Evolutionary conservation across 805 yeast genomes (phyloP), one percentile per base, ranked within the genome.

Genomic region (Sungouiella blattae): DNA sequence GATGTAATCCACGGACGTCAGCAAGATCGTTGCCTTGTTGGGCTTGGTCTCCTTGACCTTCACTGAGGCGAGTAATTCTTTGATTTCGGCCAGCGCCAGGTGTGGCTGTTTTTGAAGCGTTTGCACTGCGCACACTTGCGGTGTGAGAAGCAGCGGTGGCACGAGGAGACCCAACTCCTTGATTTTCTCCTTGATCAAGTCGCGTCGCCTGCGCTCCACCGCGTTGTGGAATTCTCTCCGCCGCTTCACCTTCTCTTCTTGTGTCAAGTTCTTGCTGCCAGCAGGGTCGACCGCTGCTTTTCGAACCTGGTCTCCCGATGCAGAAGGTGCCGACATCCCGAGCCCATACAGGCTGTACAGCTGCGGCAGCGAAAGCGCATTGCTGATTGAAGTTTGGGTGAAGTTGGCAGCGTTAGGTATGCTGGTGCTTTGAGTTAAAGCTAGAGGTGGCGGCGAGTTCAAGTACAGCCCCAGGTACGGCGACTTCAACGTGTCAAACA

Each of bases 211-310:
- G 50, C 96, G 73, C 59, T 89, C 98, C 4, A 89, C 97, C 1
- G 95, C 96, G 55, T 89, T 89, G 58, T 89, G 98, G 43, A 87
- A 81, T 54, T 88, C 96, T 40, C 95, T 67, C 43, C 96, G 73
- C 43, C 95, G 72, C 41, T 78, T 75, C 35, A 84, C 57, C 52
- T 83, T 84, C 40, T 83, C 87, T 35, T 83, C 94, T 50, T 77
- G 78, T 4, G 74, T 59, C 43, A 68, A 49, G 36, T 60, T 68
- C 37, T 62, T 65, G 3, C 67, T 53, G 6, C 64, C 34, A 30
- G 37, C 32, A 28, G 18, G 66, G n/a, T n/a, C n/a, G n/a, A 84
- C 57, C 52, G 83, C 83, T 40, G 82, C 87, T 35, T 83, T 93
- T 50, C 77, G 78, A 4, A 73, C 58, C 43, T 67, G 49, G 36